Conservation (phyloP, 1,139 yeast genomes). For the Nakaseomyces sp. region DNA sequence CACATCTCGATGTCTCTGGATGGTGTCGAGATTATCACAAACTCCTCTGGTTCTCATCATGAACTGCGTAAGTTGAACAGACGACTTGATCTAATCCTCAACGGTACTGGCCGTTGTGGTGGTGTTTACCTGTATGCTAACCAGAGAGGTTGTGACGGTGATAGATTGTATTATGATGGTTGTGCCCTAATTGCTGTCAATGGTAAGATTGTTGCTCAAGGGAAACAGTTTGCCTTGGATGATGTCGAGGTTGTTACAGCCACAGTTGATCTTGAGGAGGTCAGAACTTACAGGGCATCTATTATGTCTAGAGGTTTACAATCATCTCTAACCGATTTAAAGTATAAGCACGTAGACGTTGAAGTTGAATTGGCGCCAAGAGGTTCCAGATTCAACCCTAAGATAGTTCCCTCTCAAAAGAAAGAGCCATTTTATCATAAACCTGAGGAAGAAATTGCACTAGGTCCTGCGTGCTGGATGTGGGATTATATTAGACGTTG, state of each 20-base stretch:
- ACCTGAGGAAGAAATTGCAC: constrained; percentile 93
- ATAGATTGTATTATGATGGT: constrained; percentile 91
- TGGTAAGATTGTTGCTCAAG: constrained; percentile 88
- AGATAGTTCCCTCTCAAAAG: constrained; percentile 50
- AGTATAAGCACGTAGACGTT: constrained; percentile 54
- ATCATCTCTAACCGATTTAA: constrained; percentile 41
- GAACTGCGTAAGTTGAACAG: constrained; percentile 84
- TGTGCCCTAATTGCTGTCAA: constrained; percentile 90
- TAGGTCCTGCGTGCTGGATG: constrained; percentile 98
- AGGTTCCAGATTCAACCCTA: constrained; percentile 50
- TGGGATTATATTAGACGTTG: constrained; percentile 96
- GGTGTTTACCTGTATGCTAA: constrained; percentile 90
- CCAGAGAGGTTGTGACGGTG: constrained; percentile 98
- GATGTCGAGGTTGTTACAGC: constrained; percentile 94
- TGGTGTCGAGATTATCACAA: constrained; percentile 93
- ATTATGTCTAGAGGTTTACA: constrained; percentile 76
- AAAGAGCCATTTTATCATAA: constrained; percentile 51
- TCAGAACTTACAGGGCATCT: constrained; percentile 65
- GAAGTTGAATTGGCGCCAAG: constrained; percentile 55
- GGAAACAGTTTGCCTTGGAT: constrained; percentile 73
- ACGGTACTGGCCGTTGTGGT: constrained; percentile 93
- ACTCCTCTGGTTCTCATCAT: constrained; percentile 94
- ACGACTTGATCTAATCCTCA: constrained; percentile 73
- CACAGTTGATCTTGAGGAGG: constrained; percentile 87
- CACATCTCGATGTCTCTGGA: constrained; percentile 86